Conservation (phyloP, 1,139 yeast species). For the Chernovozyma sophiae-reginae region DNA sequence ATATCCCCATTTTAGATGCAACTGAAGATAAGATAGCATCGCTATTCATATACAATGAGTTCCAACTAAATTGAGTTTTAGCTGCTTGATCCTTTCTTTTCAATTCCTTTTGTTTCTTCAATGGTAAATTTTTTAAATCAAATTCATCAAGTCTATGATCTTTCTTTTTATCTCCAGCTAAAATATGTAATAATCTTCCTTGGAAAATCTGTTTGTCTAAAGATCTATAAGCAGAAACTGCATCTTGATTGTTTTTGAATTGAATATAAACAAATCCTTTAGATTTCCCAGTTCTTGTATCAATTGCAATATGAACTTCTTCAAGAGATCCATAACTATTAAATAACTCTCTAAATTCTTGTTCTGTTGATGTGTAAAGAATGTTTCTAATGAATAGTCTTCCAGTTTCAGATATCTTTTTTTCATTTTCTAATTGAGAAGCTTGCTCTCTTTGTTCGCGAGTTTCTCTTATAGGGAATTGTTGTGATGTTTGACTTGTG, state of each 20-base stretch:
- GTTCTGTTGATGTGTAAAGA: constrained; percentile 73
- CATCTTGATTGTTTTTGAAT: constrained; percentile 63
- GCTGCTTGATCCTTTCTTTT: constrained; percentile 82
- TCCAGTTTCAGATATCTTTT: constrained; percentile 64
- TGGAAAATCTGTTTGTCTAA: constrained; percentile 90
- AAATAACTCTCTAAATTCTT: constrained; percentile 65
- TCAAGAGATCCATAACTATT: constrained; percentile 54
- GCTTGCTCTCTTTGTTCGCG: constrained; percentile 16
- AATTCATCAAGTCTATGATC: constrained; percentile 81
- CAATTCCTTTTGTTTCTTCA: constrained; percentile 84
- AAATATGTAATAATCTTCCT: constrained; percentile 86
- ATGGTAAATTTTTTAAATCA: constrained; percentile 83
- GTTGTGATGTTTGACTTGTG: neutral
- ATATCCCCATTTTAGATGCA: constrained; percentile 77
- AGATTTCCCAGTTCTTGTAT: constrained; percentile 83
- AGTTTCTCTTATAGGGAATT: constrained; percentile 55
- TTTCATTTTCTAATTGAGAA: constrained; percentile 16
- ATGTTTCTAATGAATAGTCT: constrained; percentile 87
- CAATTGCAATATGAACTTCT: constrained; percentile 88
- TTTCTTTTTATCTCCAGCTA: constrained; percentile 82
- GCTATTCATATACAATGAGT: constrained; percentile 81
- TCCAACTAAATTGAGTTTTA: constrained; percentile 89
- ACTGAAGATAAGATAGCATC: constrained; percentile 93
- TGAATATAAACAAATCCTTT: constrained; percentile 91
- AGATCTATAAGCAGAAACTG: constrained; percentile 66